Evolutionary conservation across 1,139 yeast genomes (phyloP), one percentile per base, ranked within the genome.

Genomic region (Blastobotrys petasosporus): DNA sequence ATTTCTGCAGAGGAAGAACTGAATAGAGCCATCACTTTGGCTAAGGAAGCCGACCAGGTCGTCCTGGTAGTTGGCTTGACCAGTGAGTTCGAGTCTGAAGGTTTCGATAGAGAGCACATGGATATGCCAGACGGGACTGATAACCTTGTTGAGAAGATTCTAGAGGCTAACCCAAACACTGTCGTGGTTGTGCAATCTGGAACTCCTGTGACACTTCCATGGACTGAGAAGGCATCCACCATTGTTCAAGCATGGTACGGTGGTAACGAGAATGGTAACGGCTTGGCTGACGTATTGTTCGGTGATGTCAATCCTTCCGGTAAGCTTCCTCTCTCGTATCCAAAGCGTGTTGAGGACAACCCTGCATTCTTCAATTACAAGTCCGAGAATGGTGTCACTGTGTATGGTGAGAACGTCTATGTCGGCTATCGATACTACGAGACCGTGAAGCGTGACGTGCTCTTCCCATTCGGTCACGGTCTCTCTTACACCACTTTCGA

Each of bases 271-370:
- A 56, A 69, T 48, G 79, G 77, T 58, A 60, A 75, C 56, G 74
- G 77, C 48, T 70, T 77, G 53, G 81, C 80, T 1, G 82, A 78
- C 53, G 71, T 77, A 25, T 55, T 78, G 44, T 81, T 76, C 61
- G 87, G 86, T 12, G 84, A 79, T 44, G 73, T 69, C 13, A 79
- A 78, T 57, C 86, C 87, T 33, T 73, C 77, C 32, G 87, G 84
- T 34, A 79, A 75, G 57, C 64, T 81, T 39, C 77, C 86, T 2
- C 69, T 80, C 49, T 73, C 85, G 2, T 78, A 73, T 70, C 84
- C 84, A 25, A 56, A 60, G 48, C 68, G 64, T 48, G 56, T 69
- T 38, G 67, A 70, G 54, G 77, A 73, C 52, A 72, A 71, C 52
- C 81, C 81, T 3, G 69, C 80, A 1, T 76, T 58, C 58, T 63